Conservation (phyloP, 768 basidiomycete genomes). For the Sarcodon sp. region DNA sequence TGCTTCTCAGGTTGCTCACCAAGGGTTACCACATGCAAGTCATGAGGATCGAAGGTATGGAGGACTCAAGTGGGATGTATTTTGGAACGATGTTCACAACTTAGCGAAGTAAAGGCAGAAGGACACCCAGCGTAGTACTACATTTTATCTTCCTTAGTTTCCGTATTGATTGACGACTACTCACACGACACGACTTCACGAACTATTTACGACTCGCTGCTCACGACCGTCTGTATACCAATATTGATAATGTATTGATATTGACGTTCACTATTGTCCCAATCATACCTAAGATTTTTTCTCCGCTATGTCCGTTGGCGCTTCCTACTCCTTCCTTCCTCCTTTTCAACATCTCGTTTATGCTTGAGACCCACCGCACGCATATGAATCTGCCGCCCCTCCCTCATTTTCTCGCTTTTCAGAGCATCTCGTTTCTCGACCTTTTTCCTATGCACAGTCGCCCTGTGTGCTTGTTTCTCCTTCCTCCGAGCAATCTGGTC, state of each 20-base stretch:
- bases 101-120: neutral
- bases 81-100: constrained; percentile 30
- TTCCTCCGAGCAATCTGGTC: constrained; percentile 70
- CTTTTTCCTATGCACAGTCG: constrained; percentile 56
- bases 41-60: constrained; percentile 3
- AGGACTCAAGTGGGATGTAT: constrained; percentile 26
- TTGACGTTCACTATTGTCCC: neutral
- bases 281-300: constrained; percentile 5
- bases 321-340: constrained; percentile 46
- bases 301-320: constrained; percentile 22
- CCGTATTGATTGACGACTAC: too few relatives aligned
- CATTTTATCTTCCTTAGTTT: neutral
- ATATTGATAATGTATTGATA: neutral
- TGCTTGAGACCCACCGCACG: constrained; percentile 54
- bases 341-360: constrained; percentile 48
- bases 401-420: constrained; percentile 58
- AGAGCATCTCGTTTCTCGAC: constrained; percentile 52
- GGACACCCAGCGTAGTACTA: neutral
- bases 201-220: neutral
- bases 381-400: constrained; percentile 71
- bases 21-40: neutral
- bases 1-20: too few relatives aligned
- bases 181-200: neutral
- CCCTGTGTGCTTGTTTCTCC: constrained; percentile 80
- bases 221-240: neutral